Percentiles rank a stretch among this genome's conserved stretches.
phyloP scores from a whole-genome alignment of 768 basidiomycete genomes.

The Boletus pseudopeckii region DNA sequence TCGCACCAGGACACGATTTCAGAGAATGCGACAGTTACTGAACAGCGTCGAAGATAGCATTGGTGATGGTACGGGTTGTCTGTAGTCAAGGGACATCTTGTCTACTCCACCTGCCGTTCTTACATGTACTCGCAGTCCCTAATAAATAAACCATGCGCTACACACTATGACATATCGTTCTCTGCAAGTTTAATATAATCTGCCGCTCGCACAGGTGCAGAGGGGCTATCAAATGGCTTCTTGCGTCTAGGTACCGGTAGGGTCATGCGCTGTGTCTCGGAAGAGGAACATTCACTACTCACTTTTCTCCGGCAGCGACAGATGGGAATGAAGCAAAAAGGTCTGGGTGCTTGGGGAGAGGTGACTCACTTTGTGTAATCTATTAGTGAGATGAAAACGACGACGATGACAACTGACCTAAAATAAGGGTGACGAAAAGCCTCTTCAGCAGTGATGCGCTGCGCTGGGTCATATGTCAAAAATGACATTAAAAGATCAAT shows the following conservation, averaged over 20 bases:
- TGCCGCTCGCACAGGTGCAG: constrained; percentile 70
- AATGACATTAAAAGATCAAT: constrained; percentile 80
- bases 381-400: constrained; percentile 1
- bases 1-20: constrained; percentile 61
- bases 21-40: constrained; percentile 56
- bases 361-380: constrained; percentile 66
- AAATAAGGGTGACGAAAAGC: constrained; percentile 92
- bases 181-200: constrained; percentile 67
- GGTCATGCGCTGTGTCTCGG: constrained; percentile 1
- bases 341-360: constrained; percentile 93
- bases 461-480: constrained; percentile 85
- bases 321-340: constrained; percentile 96
- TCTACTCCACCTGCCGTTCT: neutral
- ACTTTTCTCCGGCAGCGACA: constrained; percentile 95
- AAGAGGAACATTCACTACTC: constrained; percentile 19
- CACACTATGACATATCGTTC: constrained; percentile 43
- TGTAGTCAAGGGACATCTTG: constrained; percentile 2
- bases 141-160: neutral
- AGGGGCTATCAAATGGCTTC: constrained; percentile 75
- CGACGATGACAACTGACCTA: constrained; percentile 42
- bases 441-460: constrained; percentile 84
- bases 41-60: constrained; percentile 25
- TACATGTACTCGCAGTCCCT: neutral
- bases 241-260: constrained; percentile 50
- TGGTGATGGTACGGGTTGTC: constrained; percentile 1